Evolutionary conservation across 352 stramenopile species (phyloP).

Genomic region (Phytophthora idaei): DNA sequence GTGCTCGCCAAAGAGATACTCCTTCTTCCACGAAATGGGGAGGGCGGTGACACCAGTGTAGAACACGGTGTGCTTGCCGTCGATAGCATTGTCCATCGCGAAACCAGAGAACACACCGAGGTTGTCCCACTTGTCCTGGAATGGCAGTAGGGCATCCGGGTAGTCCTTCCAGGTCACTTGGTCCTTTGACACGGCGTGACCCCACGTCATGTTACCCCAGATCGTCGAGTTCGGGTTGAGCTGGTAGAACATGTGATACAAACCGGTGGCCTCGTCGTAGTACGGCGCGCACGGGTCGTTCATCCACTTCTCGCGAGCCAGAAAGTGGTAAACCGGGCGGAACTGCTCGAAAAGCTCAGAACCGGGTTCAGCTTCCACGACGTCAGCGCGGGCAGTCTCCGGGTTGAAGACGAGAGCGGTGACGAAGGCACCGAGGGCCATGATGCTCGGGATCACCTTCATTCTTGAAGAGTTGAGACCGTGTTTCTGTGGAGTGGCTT

Average conservation of each 20-base stretch:
- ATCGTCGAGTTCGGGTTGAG: conserved; percentile 58
- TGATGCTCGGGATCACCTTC: conserved; percentile 29
- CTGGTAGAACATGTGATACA: conserved; percentile 88
- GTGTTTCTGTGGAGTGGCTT: neutral
- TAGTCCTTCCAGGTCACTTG: conserved; percentile 77
- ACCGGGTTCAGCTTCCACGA: conserved; percentile 40
- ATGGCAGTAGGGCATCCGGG: conserved; percentile 58
- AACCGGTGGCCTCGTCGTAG: conserved; percentile 57
- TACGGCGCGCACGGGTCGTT: conserved; percentile 84
- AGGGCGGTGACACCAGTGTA: conserved; percentile 63
- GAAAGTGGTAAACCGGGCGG: conserved; percentile 67
- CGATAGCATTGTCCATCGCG: conserved; percentile 56
- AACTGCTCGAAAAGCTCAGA: conserved; percentile 59
- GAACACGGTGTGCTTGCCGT: conserved; percentile 71
- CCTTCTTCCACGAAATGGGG: conserved; percentile 51
- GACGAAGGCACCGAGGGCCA: conserved; percentile 24
- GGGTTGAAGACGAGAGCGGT: conserved; percentile 23
- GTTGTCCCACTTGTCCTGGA: conserved; percentile 67
- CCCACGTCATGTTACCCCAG: conserved; percentile 82
- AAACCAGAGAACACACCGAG: conserved; percentile 80
- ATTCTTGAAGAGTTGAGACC: conserved; percentile 26
- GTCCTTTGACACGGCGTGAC: conserved; percentile 72
- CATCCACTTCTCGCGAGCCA: conserved; percentile 77
- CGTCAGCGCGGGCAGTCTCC: conserved; percentile 17
- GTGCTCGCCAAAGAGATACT: conserved; percentile 74